Evolutionary conservation across 1,284 basidiomycete genomes (phyloP), one percentile per base, ranked within the genome.

Genomic region (Melampsora larici-populina): DNA sequence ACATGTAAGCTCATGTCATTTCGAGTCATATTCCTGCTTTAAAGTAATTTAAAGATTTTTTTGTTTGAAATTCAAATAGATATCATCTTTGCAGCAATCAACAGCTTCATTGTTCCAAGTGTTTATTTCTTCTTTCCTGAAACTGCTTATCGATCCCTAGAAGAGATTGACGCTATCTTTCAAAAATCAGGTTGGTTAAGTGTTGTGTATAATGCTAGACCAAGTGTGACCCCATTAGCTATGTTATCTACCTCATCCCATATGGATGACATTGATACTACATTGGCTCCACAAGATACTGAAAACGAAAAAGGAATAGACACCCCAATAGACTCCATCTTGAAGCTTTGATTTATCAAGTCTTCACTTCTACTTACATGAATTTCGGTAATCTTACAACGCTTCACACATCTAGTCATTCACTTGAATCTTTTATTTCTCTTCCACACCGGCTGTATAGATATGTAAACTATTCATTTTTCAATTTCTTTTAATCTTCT

Each of bases 41-140:
- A 3, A 55, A 55, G 13, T 15, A 55, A 18, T 15, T 6, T 55
- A 55, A 18, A 3, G 51, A 55, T 5, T 15, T 24, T 21, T 43
- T 33, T n/a, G 49, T 21, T 55, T 55, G 3, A 13, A 55, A 24
- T 24, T 55, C 24, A 24, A 55, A 18, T 43, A 72, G 70, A 90
- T 81, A 89, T 79, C 87, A 88, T 90, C 46, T 90, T 90, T 80
- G 89, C 88, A 0, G 84, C 85, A 0, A 81, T 89, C 69, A 90
- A 90, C 79, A 88, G 88, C 0, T 84, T 88, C 77, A 88, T 90
- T 79, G 84, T 89, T 60, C 89, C 89, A 11, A 80, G 87, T 18
- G 87, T 89, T 2, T 90, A 89, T 81, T 82, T 89, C 78, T 89
- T 88, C 85, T 89, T 89, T 84, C 89, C 89, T 24, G 89, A 90